Conservation (phyloP, 192 early-diverging fungal species). For the Diversispora epigaea region DNA sequence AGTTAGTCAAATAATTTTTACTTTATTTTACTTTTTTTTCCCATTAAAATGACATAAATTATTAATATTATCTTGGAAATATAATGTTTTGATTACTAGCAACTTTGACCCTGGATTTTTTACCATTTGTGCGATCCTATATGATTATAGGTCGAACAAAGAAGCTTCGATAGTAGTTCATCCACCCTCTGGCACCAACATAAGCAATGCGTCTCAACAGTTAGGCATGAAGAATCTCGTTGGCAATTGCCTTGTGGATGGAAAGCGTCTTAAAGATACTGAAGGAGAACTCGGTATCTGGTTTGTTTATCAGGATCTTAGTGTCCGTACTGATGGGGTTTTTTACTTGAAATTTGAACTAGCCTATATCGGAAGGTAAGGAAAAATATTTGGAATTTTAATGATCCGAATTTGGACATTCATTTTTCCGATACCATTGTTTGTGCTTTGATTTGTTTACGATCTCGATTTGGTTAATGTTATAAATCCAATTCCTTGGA, state of each 20-base stretch:
- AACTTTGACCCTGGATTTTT: neutral
- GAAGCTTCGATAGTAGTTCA: neutral
- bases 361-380: neutral
- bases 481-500: too few relatives aligned
- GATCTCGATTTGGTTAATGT: too few relatives aligned
- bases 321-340: neutral
- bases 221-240: neutral
- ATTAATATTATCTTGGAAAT: neutral
- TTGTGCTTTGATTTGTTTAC: too few relatives aligned
- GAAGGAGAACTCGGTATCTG: neutral
- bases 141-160: neutral
- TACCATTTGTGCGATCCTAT: neutral
- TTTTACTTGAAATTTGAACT: constrained; percentile 10
- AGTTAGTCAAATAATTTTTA: neutral
- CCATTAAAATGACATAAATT: neutral
- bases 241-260: neutral
- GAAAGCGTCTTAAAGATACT: neutral
- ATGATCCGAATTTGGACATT: neutral
- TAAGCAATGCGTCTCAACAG: neutral
- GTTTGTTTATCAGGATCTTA: constrained; percentile 15
- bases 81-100: neutral
- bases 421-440: neutral
- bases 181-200: neutral
- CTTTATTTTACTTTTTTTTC: neutral
- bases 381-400: neutral